Base-by-base conservation (phyloP, 2,329 filamentous ascomycete species). In the Ophiostoma perfectum region DNA sequence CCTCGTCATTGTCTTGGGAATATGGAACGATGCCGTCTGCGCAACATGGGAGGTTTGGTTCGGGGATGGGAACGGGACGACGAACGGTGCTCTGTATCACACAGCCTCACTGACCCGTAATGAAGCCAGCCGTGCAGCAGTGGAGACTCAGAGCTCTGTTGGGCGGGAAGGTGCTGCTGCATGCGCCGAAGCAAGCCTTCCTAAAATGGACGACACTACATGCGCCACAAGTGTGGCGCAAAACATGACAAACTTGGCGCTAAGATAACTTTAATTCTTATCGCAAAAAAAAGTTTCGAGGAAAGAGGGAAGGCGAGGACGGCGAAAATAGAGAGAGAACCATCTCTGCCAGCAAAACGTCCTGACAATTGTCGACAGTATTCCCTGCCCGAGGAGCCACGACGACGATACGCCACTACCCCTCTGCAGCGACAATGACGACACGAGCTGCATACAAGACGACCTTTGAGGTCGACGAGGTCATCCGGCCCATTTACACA, bases 401-500 rank as follows among this genome's bases (percentile, higher is more conserved):
- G 27, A n/a, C 16, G 4, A 7, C 16, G 45, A 7, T 27, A n/a
- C 5, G 52, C 27, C 4, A 14, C 38, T 4, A 4, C 18, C 14
- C 14, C 41, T 11, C 52, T 18, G 18, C 47, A 64, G 67, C 66
- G 72, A 78, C 70, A 68, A 87, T 90, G 87, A 84, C 87, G 68
- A 84, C 80, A 70, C 87, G 86, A 77, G 80, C 86, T 70, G 81
- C 85, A 18, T 82, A 86, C 74, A 96, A 93, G 82, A 97, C 93
- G 69, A 97, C 94, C 3, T 99, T 97, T 78, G 91, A 96, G 75
- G 86, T 90, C 69, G 85, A 85, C 72, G 88, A 90, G 75, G 91
- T 92, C 64, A 90, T 99, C 68, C 91, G 93, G 74, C 95, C 95
- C 27, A 94, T 98, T 65, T 97, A 95, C 76, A 97, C 94, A 1